A percentile compares a stretch with the other conserved stretches of the same genome.
These are phyloP conservation scores for Saturnispora silvae DNA, from an alignment of 805 yeast species.

Conservation along the genomic window DNA sequence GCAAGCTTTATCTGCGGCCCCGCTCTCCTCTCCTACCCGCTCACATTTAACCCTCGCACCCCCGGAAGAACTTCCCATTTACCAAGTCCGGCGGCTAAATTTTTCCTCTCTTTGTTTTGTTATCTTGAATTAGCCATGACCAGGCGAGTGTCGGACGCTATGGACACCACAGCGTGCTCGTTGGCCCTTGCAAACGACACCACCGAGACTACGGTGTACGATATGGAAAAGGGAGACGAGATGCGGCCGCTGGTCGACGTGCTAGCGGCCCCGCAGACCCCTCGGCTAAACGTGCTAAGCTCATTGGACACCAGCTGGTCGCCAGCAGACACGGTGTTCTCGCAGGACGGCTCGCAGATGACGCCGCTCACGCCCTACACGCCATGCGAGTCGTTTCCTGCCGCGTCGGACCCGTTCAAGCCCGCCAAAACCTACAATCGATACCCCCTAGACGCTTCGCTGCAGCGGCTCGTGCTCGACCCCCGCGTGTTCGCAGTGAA, in stretches of 20 bases:
- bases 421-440: constrained; percentile 2
- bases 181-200: not conserved
- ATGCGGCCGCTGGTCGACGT: not conserved
- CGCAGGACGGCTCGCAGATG: not conserved
- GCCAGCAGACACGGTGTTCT: constrained; percentile 4
- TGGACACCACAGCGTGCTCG: not conserved
- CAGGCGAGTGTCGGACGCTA: not conserved
- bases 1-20: no score
- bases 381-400: not conserved
- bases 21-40: no score
- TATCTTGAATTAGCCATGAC: not conserved
- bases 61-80: no score
- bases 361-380: constrained; percentile 3
- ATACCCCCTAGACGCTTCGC: constrained; percentile 13
- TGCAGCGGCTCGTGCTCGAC: constrained; percentile 17
- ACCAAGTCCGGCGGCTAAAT: no score
- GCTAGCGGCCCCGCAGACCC: not conserved
- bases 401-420: not conserved
- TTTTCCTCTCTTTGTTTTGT: no score
- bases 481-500: constrained; percentile 15
- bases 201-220: not conserved
- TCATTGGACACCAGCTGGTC: constrained; percentile 5
- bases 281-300: constrained; percentile 2
- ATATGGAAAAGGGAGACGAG: not conserved
- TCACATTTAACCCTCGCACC: no score